Conservation (phyloP, 2,329 filamentous ascomycete species). For the Scleromitrula shiraiana region DNA sequence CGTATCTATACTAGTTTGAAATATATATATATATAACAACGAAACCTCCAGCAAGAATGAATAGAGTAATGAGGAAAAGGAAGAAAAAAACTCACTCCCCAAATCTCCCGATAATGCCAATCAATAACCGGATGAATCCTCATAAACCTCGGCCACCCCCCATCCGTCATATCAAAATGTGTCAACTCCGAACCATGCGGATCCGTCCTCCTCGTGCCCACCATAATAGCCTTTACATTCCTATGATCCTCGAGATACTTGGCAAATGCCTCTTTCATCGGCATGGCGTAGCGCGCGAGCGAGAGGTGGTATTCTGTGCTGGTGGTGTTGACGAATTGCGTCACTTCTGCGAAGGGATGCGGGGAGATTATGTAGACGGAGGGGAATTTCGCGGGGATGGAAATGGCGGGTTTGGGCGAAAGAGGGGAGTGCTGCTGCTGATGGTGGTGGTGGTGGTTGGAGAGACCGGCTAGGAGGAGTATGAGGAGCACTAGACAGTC, state of each 20-base stretch:
- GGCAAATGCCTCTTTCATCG: constrained; percentile 76
- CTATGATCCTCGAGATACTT: constrained; percentile 62
- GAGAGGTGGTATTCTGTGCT: constrained; percentile 64
- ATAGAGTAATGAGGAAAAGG: no score
- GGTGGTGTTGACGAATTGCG: constrained; percentile 68
- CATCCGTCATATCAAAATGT: constrained; percentile 81
- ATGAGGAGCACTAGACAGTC: constrained; percentile 91
- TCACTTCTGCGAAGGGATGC: constrained; percentile 79
- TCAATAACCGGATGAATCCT: constrained; percentile 92
- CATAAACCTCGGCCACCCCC: constrained; percentile 87
- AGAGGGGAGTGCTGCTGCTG: constrained; percentile 81
- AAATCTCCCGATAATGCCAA: constrained; percentile 94
- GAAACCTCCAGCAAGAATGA: background rate
- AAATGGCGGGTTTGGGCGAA: constrained; percentile 26
- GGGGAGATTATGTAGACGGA: constrained; percentile 83
- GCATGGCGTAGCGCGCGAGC: constrained; percentile 63
- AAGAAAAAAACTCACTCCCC: constrained; percentile 58
- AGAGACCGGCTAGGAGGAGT: constrained; percentile 57
- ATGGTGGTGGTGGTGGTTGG: constrained; percentile 68
- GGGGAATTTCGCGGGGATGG: constrained; percentile 42
- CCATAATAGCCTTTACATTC: constrained; percentile 68
- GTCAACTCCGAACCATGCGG: constrained; percentile 74
- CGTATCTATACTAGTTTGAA: no score
- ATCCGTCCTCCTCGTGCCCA: constrained; percentile 84
- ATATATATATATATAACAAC: no score